Conservation (phyloP, 129 eudicot species). For the Tagetes patula region DNA sequence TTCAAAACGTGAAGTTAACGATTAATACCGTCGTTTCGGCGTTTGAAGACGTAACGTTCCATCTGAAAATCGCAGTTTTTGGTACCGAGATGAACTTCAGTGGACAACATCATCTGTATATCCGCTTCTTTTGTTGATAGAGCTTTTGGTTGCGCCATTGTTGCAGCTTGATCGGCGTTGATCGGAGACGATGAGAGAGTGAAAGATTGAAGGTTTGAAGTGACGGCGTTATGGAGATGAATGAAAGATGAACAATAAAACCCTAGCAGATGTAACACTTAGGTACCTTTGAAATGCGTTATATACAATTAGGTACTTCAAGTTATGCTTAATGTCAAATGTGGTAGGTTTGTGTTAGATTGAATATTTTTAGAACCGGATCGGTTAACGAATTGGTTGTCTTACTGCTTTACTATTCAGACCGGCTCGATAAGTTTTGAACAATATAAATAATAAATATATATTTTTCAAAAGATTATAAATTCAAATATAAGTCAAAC, state of each 20-base stretch:
- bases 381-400: too few relatives aligned
- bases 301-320: background rate
- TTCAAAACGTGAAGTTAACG: background rate
- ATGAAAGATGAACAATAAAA: background rate
- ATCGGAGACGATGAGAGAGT: background rate
- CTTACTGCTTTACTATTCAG: too few relatives aligned
- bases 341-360: too few relatives aligned
- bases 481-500: too few relatives aligned
- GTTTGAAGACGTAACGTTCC: slow-evolving; percentile 35
- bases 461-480: too few relatives aligned
- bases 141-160: slow-evolving; percentile 24
- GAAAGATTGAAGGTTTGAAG: background rate
- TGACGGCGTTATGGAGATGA: background rate
- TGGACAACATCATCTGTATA: slow-evolving; percentile 40
- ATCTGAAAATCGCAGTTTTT: slow-evolving; percentile 36
- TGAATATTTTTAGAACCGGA: too few relatives aligned
- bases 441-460: too few relatives aligned
- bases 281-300: background rate
- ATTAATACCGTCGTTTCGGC: slow-evolving; percentile 39
- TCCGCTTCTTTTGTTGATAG: slow-evolving; percentile 47
- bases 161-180: background rate
- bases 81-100: slow-evolving; percentile 31
- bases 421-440: too few relatives aligned
- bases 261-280: background rate
- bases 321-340: background rate